A percentile compares a stretch with the other conserved stretches of the same genome.
Evolutionary conservation across 768 basidiomycete species (phyloP).

Genomic region (Amanita subjunquillea): DNA sequence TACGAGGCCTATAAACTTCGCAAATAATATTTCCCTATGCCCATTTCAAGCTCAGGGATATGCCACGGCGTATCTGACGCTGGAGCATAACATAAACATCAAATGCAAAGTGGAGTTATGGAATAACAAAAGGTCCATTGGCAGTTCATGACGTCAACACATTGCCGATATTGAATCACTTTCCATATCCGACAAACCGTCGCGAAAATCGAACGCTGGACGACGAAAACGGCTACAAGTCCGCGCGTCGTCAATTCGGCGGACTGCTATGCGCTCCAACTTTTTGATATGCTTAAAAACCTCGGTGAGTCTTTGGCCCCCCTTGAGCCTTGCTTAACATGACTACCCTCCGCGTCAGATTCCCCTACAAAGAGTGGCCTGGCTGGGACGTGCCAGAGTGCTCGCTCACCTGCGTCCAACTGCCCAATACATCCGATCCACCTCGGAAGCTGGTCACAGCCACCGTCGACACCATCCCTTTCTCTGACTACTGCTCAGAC

Average conservation of each 20-base stretch:
- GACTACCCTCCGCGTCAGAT: conserved; percentile 21
- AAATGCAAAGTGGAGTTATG: no score
- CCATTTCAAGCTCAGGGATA: neutral
- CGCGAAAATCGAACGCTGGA: neutral
- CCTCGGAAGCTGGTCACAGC: conserved; percentile 14
- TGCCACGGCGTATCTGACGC: no score
- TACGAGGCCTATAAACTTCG: no score
- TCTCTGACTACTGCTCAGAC: conserved; percentile 25
- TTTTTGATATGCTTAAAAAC: neutral
- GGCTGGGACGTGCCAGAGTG: conserved; percentile 25
- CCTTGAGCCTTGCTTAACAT: neutral
- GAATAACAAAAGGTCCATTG: neutral
- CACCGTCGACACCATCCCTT: conserved; percentile 19
- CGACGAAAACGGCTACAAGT: neutral
- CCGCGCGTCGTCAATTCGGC: neutral
- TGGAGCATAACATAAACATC: no score
- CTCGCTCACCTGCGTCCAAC: conserved; percentile 13
- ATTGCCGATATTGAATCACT: neutral
- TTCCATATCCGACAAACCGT: neutral
- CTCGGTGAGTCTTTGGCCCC: no score
- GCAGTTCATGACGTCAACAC: neutral
- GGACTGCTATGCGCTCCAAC: neutral
- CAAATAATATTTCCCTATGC: no score
- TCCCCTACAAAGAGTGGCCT: conserved; percentile 22
- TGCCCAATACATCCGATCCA: conserved; percentile 5